phyloP scores from a whole-genome alignment of 345 rosid genomes.

The Anastatica hierochuntica region DNA sequence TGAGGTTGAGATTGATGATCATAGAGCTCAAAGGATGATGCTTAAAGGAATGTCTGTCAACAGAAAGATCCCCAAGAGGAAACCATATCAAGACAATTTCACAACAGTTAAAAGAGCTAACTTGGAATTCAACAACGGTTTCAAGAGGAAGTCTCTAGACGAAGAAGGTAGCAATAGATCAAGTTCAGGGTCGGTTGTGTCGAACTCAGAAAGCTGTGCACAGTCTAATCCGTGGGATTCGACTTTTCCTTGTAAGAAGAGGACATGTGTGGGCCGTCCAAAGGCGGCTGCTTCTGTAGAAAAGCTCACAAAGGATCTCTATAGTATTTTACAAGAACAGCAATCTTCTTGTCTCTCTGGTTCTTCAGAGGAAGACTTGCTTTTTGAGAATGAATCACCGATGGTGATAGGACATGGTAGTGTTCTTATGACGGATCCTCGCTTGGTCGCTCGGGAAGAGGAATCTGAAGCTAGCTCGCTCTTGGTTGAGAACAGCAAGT shows the following conservation, averaged over 20 bases:
- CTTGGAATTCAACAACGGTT: conserved; percentile 42
- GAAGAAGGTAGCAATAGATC: conserved; percentile 88
- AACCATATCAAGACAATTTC: conserved; percentile 39
- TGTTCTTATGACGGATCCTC: conserved; percentile 80
- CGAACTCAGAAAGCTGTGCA: conserved; percentile 92
- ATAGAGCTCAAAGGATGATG: conserved; percentile 30
- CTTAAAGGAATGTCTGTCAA: conserved; percentile 40
- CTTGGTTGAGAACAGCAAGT: conserved; percentile 60
- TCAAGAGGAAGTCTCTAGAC: conserved; percentile 47
- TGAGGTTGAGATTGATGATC: conserved; percentile 50
- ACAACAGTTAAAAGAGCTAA: conserved; percentile 30
- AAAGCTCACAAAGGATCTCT: conserved; percentile 84
- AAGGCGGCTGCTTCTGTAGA: conserved; percentile 80
- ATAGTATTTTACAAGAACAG: conserved; percentile 84
- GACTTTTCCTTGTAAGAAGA: conserved; percentile 69
- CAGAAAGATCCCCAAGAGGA: conserved; percentile 60
- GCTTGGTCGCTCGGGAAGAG: conserved; percentile 65
- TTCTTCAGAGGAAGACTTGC: conserved; percentile 78
- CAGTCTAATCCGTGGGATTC: conserved; percentile 87
- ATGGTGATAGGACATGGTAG: conserved; percentile 97
- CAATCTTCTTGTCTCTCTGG: conserved; percentile 85
- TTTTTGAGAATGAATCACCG: conserved; percentile 72
- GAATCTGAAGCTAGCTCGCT: conserved; percentile 98
- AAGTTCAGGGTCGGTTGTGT: conserved; percentile 94
- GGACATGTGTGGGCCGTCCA: conserved; percentile 75